A percentile compares a stretch with the other conserved stretches of the same genome.
Evolutionary conservation across 306 rosid genomes (phyloP).

Genomic region (Fragaria iinumae): DNA sequence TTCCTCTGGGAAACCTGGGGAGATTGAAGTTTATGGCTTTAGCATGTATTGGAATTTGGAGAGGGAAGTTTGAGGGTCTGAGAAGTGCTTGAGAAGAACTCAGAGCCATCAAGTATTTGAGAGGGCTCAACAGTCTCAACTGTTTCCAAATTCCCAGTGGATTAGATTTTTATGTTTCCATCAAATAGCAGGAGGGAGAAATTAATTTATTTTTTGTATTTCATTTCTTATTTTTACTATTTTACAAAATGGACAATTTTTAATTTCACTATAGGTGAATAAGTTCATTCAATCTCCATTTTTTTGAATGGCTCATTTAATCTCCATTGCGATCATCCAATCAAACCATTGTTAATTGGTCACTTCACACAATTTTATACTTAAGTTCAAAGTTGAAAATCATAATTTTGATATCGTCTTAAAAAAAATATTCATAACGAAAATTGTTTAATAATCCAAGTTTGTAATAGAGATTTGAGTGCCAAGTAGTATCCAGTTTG

Average conservation of each 20-base stretch:
- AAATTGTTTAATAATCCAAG: too few relatives aligned
- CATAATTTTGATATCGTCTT: too few relatives aligned
- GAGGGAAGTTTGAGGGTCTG: conserved; percentile 28
- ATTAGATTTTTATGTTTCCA: neutral
- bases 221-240: neutral
- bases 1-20: conserved; percentile 34
- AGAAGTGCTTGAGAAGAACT: conserved; percentile 31
- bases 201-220: neutral
- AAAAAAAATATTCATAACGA: too few relatives aligned
- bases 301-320: too few relatives aligned
- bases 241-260: neutral
- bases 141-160: conserved; percentile 3
- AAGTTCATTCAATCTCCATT: too few relatives aligned
- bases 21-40: conserved; percentile 17
- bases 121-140: neutral
- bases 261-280: neutral
- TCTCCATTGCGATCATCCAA: too few relatives aligned
- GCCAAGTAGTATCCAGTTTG: too few relatives aligned
- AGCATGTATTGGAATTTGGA: conserved; percentile 19
- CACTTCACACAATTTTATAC: too few relatives aligned
- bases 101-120: conserved; percentile 24
- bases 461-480: too few relatives aligned
- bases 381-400: too few relatives aligned
- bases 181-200: neutral
- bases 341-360: too few relatives aligned